Conservation (phyloP, 1,284 basidiomycete genomes). For the Anthracocystis panici-leucophaei region DNA sequence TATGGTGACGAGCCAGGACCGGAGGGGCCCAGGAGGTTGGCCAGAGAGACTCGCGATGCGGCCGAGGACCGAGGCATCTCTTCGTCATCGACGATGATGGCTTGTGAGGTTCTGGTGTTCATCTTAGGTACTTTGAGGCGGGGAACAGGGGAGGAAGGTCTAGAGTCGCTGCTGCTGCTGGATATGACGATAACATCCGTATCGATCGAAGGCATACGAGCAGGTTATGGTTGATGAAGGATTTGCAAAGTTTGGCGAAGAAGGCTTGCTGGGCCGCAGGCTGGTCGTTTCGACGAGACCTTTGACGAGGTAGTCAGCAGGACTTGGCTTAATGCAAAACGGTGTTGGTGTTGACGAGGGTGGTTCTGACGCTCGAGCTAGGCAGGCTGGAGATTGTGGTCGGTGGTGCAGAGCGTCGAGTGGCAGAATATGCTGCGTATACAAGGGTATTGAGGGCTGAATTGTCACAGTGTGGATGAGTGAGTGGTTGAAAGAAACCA, state of each 20-base stretch:
- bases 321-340: background rate
- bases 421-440: background rate
- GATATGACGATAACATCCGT: conserved; percentile 36
- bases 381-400: background rate
- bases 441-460: background rate
- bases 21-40: conserved; percentile 45
- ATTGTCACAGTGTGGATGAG: background rate
- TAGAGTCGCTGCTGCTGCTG: conserved; percentile 27
- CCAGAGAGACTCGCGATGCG: conserved; percentile 44
- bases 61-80: conserved; percentile 42
- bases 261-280: background rate
- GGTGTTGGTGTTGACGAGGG: no score
- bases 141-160: conserved; percentile 40
- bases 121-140: conserved; percentile 17
- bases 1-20: conserved; percentile 47
- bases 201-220: conserved; percentile 20
- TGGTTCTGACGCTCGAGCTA: background rate
- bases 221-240: background rate
- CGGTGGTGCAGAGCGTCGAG: background rate
- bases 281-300: background rate
- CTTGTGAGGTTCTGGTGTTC: conserved; percentile 22
- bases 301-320: background rate
- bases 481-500: conserved; percentile 1
- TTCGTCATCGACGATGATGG: conserved; percentile 22
- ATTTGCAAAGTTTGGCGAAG: background rate